phyloP scores from a whole-genome alignment of 768 basidiomycete genomes.

The Leccinum boreale region DNA sequence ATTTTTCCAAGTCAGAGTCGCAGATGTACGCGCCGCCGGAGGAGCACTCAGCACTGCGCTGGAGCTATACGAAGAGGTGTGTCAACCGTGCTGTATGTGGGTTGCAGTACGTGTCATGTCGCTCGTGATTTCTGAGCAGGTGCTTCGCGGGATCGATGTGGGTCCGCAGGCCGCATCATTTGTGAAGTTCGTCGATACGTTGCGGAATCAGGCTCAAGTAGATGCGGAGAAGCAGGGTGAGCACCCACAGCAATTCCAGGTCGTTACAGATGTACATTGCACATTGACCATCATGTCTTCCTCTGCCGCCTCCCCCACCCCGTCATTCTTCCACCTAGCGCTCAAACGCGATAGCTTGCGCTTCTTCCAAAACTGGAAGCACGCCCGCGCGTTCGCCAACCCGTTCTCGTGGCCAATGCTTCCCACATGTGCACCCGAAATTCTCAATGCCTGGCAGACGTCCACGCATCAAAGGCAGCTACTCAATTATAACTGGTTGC shows the following conservation, averaged over 20 bases:
- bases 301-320: neutral
- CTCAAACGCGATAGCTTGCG: constrained; percentile 20
- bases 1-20: constrained; percentile 31
- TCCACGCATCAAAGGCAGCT: constrained; percentile 25
- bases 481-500: constrained; percentile 30
- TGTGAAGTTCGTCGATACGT: constrained; percentile 22
- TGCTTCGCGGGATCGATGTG: constrained; percentile 18
- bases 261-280: neutral
- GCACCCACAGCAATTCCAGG: constrained; percentile 1
- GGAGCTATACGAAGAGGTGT: constrained; percentile 29
- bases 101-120: neutral
- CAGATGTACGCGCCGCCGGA: constrained; percentile 29
- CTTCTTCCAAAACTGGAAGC: constrained; percentile 33
- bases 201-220: constrained; percentile 23
- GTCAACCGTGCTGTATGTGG: constrained; percentile 1
- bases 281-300: neutral
- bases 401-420: constrained; percentile 35
- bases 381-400: constrained; percentile 30
- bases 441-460: constrained; percentile 26
- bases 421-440: constrained; percentile 22
- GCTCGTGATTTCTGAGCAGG: constrained; percentile 11
- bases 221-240: constrained; percentile 28
- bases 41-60: constrained; percentile 31
- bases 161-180: constrained; percentile 19
- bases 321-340: constrained; percentile 3